These are phyloP conservation scores for Cnidoscolus chayamansa DNA, from an alignment of 441 rosid genomes.

Conservation along the genomic window DNA sequence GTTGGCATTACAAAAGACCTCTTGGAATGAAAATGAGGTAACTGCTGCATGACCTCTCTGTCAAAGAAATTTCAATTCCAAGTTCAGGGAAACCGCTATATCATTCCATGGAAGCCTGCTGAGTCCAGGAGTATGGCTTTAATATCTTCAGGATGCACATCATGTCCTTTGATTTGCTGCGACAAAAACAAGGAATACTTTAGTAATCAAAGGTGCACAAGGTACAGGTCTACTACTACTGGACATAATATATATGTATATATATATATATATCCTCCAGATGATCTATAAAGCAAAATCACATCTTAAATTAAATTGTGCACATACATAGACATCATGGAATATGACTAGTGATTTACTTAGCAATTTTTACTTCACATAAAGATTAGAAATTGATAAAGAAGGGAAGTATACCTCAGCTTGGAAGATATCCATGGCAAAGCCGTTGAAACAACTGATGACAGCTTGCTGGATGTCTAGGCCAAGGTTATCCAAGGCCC, in stretches of 20 bases:
- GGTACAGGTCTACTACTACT: not conserved
- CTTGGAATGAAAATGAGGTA: conserved; percentile 6
- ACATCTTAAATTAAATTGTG: not conserved
- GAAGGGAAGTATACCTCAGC: conserved; percentile 53
- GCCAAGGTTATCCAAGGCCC: conserved; percentile 68
- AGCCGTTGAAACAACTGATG: conserved; percentile 73
- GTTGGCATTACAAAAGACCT: not conserved
- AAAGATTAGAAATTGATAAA: not conserved
- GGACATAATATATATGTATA: too few relatives aligned
- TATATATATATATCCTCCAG: not conserved
- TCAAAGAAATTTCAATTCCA: not conserved
- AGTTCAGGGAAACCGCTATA: conserved; percentile 22
- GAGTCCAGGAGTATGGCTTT: conserved; percentile 79
- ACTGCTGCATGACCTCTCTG: conserved; percentile 1
- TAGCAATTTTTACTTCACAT: too few relatives aligned
- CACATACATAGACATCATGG: too few relatives aligned
- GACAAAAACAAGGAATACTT: not conserved
- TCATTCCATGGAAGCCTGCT: conserved; percentile 65
- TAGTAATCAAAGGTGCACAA: too few relatives aligned
- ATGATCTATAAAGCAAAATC: not conserved
- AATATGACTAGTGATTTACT: too few relatives aligned
- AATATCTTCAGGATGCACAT: conserved; percentile 63
- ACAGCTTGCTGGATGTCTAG: conserved; percentile 77
- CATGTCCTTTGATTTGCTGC: conserved; percentile 66
- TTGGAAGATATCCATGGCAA: conserved; percentile 72